These are phyloP conservation scores for Daldinia loculata DNA, from an alignment of 495 filamentous ascomycete species.

Conservation along the genomic window DNA sequence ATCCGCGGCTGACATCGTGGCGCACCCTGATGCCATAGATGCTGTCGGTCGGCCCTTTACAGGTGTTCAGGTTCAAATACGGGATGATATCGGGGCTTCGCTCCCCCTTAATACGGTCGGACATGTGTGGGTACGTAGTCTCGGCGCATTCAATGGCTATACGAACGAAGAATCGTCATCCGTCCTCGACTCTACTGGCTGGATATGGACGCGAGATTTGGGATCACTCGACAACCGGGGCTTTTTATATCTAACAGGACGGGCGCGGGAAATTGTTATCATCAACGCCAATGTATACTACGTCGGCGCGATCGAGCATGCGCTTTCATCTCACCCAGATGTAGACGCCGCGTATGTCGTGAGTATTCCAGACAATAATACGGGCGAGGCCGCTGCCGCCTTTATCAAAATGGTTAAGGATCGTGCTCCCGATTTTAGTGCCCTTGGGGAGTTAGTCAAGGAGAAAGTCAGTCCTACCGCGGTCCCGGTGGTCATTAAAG, in stretches of 20 bases:
- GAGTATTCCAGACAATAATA: conserved; percentile 25
- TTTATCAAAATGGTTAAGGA: not conserved
- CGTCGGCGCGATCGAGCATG: conserved; percentile 11
- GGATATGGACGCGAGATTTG: conserved; percentile 16
- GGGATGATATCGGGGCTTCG: not conserved
- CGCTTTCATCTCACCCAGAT: conserved; percentile 13
- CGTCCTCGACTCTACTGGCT: not conserved
- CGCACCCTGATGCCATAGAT: conserved; percentile 1
- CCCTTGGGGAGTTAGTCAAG: conserved; percentile 5
- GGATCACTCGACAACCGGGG: conserved; percentile 1
- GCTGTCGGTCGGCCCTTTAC: conserved; percentile 9
- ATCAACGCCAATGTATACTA: conserved; percentile 18
- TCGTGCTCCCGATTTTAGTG: not conserved
- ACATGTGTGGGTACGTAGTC: conserved; percentile 11
- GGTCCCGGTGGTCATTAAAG: not conserved
- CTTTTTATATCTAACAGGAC: conserved; percentile 7
- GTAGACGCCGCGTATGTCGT: conserved; percentile 21
- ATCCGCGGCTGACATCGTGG: not conserved
- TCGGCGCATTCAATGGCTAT: not conserved
- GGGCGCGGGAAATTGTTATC: conserved; percentile 18
- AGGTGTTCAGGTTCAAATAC: conserved; percentile 3
- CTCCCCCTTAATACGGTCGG: conserved; percentile 4
- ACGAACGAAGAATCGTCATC: conserved; percentile 7
- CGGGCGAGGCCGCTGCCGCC: conserved; percentile 14
- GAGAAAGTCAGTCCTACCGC: conserved; percentile 12